Conservation (phyloP, 495 filamentous ascomycete genomes). For the Penicillium alfredii region DNA sequence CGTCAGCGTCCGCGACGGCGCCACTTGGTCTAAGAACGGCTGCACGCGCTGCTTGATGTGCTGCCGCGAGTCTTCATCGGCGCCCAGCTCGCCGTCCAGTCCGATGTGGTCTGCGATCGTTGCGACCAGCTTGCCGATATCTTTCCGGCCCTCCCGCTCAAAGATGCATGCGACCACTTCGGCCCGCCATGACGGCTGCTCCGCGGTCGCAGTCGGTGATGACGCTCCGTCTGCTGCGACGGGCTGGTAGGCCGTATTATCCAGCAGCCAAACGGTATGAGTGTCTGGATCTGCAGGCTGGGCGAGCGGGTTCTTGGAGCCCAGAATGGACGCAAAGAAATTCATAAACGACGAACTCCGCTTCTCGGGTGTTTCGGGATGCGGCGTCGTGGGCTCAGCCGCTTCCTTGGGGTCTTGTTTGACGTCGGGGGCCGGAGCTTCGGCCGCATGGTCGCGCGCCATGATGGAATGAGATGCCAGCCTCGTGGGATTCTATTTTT, state of each 20-base stretch:
- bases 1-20: slow-evolving; percentile 59
- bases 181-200: slow-evolving; percentile 59
- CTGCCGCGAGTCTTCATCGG: slow-evolving; percentile 48
- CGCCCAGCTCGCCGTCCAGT: slow-evolving; percentile 54
- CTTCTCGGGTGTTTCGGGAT: slow-evolving; percentile 11
- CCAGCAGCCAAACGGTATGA: slow-evolving; percentile 80
- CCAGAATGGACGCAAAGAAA: slow-evolving; percentile 24
- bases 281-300: slow-evolving; percentile 37
- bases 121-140: slow-evolving; percentile 60
- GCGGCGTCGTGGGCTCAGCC: not conserved
- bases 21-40: slow-evolving; percentile 70
- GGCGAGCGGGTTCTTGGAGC: slow-evolving; percentile 23
- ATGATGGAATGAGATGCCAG: too few relatives aligned
- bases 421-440: slow-evolving; percentile 1
- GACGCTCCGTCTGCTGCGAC: slow-evolving; percentile 10
- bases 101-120: slow-evolving; percentile 66
- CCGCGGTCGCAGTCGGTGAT: slow-evolving; percentile 19
- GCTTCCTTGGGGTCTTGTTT: not conserved
- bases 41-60: slow-evolving; percentile 64
- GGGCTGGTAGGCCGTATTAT: slow-evolving; percentile 76
- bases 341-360: slow-evolving; percentile 27
- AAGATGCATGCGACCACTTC: slow-evolving; percentile 81
- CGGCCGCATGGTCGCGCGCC: slow-evolving; percentile 1
- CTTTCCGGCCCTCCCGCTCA: slow-evolving; percentile 56
- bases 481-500: too few relatives aligned